A percentile compares a stretch with the other conserved stretches of the same genome.
Evolutionary conservation across 495 filamentous ascomycete genomes (phyloP).

Genomic region (Aspergillus sparsus): DNA sequence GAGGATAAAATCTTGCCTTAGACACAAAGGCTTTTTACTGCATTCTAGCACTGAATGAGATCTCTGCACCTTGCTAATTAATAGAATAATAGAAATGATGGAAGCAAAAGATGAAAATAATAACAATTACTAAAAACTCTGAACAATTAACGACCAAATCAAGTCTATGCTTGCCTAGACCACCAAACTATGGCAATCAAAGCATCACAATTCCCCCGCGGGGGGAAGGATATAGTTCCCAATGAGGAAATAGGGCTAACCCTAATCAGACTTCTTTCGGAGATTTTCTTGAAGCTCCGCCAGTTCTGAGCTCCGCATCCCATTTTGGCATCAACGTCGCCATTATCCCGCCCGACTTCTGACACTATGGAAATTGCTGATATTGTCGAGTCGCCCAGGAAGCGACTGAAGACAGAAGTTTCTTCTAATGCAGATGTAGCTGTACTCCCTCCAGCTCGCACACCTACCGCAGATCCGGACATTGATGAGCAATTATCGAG

Average conservation of each 20-base stretch:
- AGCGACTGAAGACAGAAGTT: conserved; percentile 46
- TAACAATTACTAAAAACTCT: too few species aligned
- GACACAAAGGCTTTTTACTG: too few species aligned
- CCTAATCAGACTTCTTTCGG: conserved; percentile 10
- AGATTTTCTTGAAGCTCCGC: conserved; percentile 18
- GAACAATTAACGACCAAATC: too few species aligned
- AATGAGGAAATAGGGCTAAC: conserved; percentile 23
- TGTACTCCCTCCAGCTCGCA: conserved; percentile 18
- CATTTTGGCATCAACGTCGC: conserved; percentile 1
- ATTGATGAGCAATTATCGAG: conserved; percentile 37
- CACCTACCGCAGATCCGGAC: conserved; percentile 20
- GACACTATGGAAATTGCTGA: conserved; percentile 43
- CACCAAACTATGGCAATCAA: not conserved
- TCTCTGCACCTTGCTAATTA: too few species aligned
- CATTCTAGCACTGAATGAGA: too few species aligned
- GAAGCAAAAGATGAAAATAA: too few species aligned
- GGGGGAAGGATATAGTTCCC: conserved; percentile 10
- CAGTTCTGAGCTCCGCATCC: conserved; percentile 3
- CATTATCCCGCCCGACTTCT: not conserved
- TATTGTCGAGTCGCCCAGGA: conserved; percentile 44
- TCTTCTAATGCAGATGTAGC: conserved; percentile 22
- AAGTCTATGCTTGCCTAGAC: too few species aligned
- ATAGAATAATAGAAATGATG: too few species aligned
- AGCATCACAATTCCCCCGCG: not conserved
- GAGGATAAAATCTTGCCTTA: too few species aligned